Evolutionary conservation across 495 filamentous ascomycete genomes (phyloP), one percentile per base, ranked within the genome.

Genomic region (Daldinia caldariorum): DNA sequence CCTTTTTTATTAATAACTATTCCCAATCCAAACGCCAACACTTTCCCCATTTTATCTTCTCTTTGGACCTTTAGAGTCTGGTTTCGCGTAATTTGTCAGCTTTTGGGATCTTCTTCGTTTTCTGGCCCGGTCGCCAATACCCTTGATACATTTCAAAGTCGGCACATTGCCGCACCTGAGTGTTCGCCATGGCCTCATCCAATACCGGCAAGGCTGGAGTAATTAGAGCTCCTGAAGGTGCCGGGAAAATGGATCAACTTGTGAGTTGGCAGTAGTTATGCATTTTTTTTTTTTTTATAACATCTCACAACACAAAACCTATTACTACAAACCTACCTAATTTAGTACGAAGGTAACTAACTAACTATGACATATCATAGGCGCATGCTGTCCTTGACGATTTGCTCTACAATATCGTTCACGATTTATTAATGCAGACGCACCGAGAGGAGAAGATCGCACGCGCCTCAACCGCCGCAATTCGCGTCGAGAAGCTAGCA

Each of bases 381-480:
- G 75, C 83, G 51, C 80, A 85, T 67, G 77, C 81, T 13, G 85
- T 91, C 29, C 77, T 91, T 54, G 89, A 92, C 65, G 89, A 90
- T 71, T 79, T 89, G 16, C 81, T 92, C 67, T 89, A 91, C 79
- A 92, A 92, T 74, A 88, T 91, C 66, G 84, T 92, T 39, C 88
- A 90, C 71, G 89, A 91, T 58, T 80, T 91, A 53, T 80, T 92
- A 59, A 82, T 90, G 65, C 88, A 91, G 70, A 87, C 87, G 32
- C 90, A 92, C 76, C 89, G 90, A 43, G 87, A 91, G 72, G 90
- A 92, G 78, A 92, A 92, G 77, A 85, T 88, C 58, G 86, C 88
- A 43, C 89, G 91, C 61, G 90, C 89, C 76, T 82, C 84, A 47
- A 91, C 91, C 41, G 92, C 92, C 13, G 91, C 91, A 51, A 88